Percentiles rank a stretch among this genome's conserved stretches.
Evolutionary conservation across 805 yeast genomes (phyloP).

Genomic region (Ogataea ganodermae): DNA sequence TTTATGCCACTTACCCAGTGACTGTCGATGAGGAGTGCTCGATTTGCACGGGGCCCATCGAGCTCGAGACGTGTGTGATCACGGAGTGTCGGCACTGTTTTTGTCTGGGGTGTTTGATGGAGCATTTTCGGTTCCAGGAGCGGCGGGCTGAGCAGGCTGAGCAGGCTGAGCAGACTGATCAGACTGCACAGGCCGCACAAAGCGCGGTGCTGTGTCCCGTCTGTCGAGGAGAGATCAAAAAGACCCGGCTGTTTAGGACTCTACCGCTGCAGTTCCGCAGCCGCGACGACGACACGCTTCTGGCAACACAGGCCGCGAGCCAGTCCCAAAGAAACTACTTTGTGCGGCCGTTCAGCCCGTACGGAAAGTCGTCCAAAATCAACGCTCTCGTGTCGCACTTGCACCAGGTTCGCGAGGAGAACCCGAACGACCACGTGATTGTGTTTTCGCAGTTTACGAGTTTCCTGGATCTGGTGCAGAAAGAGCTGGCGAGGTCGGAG

Average conservation of each 20-base stretch:
- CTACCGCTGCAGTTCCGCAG: slow-evolving; percentile 25
- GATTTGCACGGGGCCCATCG: slow-evolving; percentile 73
- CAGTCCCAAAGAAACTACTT: slow-evolving; percentile 23
- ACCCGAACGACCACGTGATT: slow-evolving; percentile 71
- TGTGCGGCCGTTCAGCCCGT: slow-evolving; percentile 48
- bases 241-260: slow-evolving; percentile 49
- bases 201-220: slow-evolving; percentile 64
- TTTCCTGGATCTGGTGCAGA: slow-evolving; percentile 72
- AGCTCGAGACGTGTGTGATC: slow-evolving; percentile 48
- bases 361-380: slow-evolving; percentile 68
- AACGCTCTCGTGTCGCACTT: slow-evolving; percentile 67
- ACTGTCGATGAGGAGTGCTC: slow-evolving; percentile 70
- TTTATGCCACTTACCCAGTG: slow-evolving; percentile 36
- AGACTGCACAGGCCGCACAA: slow-evolving; percentile 8
- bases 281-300: slow-evolving; percentile 1
- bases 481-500: slow-evolving; percentile 47
- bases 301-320: slow-evolving; percentile 15
- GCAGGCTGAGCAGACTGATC: no score
- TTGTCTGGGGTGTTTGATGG: slow-evolving; percentile 71
- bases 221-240: slow-evolving; percentile 62
- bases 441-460: slow-evolving; percentile 91
- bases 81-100: slow-evolving; percentile 81
- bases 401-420: slow-evolving; percentile 50
- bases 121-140: slow-evolving; percentile 71
- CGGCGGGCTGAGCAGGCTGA: slow-evolving; percentile 2